A percentile compares a stretch with the other conserved stretches of the same genome.
Evolutionary conservation across 345 rosid genomes (phyloP).

Genomic region (Erysimum cheiranthoides): DNA sequence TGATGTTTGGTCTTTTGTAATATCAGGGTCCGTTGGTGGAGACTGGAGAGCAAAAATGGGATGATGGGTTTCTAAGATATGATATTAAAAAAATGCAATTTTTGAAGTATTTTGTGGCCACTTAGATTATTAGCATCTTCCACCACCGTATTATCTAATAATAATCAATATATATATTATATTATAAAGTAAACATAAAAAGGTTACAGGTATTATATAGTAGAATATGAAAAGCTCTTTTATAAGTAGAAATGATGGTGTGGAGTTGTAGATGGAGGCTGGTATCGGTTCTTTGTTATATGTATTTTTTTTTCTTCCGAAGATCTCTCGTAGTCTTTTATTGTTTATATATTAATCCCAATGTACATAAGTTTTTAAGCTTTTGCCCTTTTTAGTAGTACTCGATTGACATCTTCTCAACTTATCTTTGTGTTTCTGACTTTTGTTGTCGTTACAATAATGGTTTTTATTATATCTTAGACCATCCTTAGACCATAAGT

Average conservation of each 20-base stretch:
- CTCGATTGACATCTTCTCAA: not conserved
- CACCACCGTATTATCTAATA: slow-evolving; percentile 30
- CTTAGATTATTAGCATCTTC: slow-evolving; percentile 40
- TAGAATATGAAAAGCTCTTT: slow-evolving; percentile 33
- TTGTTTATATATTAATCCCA: slow-evolving; percentile 42
- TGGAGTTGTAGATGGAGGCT: slow-evolving; percentile 37
- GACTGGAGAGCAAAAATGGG: slow-evolving; percentile 28
- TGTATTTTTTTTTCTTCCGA: slow-evolving; percentile 24
- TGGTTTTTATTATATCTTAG: not conserved
- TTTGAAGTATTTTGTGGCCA: slow-evolving; percentile 44
- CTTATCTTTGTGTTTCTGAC: not conserved
- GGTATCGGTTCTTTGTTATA: slow-evolving; percentile 24
- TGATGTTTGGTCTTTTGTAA: slow-evolving; percentile 11
- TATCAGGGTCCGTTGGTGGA: slow-evolving; percentile 11
- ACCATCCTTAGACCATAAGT: too few relatives aligned
- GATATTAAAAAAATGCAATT: slow-evolving; percentile 40
- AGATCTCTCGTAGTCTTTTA: slow-evolving; percentile 4
- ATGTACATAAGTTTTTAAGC: slow-evolving; percentile 38
- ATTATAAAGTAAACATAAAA: slow-evolving; percentile 38
- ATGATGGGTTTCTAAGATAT: slow-evolving; percentile 22
- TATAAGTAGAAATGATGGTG: slow-evolving; percentile 38
- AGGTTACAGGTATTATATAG: slow-evolving; percentile 33
- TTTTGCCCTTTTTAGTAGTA: not conserved
- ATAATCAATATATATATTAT: slow-evolving; percentile 30
- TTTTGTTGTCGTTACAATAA: not conserved